Percentiles rank a stretch among this genome's conserved stretches.
Conservation (phyloP, 768 basidiomycete genomes). For the Fomitopsis serialis region DNA sequence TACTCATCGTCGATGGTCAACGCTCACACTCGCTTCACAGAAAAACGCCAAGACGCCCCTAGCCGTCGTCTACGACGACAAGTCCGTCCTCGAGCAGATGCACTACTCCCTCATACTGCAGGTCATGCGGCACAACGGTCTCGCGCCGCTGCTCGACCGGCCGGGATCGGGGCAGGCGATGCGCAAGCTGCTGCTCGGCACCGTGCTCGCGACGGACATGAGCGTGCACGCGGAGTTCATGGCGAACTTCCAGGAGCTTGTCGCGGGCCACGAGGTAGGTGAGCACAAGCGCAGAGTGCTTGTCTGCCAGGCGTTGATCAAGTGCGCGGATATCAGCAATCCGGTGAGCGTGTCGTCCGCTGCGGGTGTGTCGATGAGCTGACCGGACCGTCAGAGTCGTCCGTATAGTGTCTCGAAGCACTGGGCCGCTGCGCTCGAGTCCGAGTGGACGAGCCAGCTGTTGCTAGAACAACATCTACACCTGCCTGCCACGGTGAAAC, state of each 20-base stretch:
- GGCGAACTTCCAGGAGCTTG: constrained; percentile 48
- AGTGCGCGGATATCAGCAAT: constrained; percentile 98
- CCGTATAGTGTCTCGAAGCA: constrained; percentile 88
- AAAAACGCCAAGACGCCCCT: constrained; percentile 92
- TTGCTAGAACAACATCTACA: constrained; percentile 76
- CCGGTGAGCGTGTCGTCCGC: constrained; percentile 56
- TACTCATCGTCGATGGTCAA: neutral
- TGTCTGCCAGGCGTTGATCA: constrained; percentile 87
- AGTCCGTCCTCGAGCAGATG: constrained; percentile 89
- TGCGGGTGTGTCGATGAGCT: neutral
- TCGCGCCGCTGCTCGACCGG: constrained; percentile 63
- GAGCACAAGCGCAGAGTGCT: constrained; percentile 51
- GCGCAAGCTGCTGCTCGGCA: constrained; percentile 70
- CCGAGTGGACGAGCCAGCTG: constrained; percentile 91
- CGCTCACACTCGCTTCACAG: constrained; percentile 33
- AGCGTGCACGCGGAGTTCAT: constrained; percentile 85
- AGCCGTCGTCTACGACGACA: constrained; percentile 82
- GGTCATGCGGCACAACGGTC: constrained; percentile 75
- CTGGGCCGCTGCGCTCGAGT: constrained; percentile 85
- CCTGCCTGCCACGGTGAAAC: constrained; percentile 53
- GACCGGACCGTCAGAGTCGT: constrained; percentile 57
- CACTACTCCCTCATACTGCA: constrained; percentile 79
- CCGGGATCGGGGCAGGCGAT: constrained; percentile 43
- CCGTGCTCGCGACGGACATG: constrained; percentile 95
- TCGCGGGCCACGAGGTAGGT: constrained; percentile 35